Evolutionary conservation across 306 rosid species (phyloP).

Genomic region (Aeschynomene evenia): DNA sequence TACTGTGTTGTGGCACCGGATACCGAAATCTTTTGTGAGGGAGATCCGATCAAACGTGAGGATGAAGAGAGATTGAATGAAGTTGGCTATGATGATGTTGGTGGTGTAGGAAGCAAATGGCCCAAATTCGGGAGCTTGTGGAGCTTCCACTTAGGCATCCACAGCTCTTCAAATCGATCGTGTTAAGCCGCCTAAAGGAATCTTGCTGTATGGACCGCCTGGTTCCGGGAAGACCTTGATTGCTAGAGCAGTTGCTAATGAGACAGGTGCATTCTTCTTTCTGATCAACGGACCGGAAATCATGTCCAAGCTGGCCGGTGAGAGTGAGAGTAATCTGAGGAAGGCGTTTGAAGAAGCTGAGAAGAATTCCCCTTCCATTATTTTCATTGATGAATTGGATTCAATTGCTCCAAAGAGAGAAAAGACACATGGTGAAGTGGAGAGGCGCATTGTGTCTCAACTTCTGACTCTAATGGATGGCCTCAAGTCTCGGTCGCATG

Average conservation of each 20-base stretch:
- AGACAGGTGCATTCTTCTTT: slow-evolving; percentile 76
- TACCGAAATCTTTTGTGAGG: slow-evolving; percentile 68
- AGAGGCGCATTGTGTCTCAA: slow-evolving; percentile 69
- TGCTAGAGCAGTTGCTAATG: slow-evolving; percentile 75
- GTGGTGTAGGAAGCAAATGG: slow-evolving; percentile 86
- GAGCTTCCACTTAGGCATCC: slow-evolving; percentile 80
- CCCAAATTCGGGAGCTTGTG: slow-evolving; percentile 71
- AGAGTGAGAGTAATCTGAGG: slow-evolving; percentile 70
- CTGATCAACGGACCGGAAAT: slow-evolving; percentile 70
- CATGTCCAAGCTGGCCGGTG: slow-evolving; percentile 78
- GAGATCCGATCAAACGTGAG: slow-evolving; percentile 63
- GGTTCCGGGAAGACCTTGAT: slow-evolving; percentile 71
- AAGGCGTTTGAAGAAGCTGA: slow-evolving; percentile 77
- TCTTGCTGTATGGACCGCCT: slow-evolving; percentile 73
- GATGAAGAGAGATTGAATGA: slow-evolving; percentile 67
- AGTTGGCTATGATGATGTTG: slow-evolving; percentile 70
- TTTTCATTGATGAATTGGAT: slow-evolving; percentile 66
- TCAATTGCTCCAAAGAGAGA: slow-evolving; percentile 78
- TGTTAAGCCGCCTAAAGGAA: slow-evolving; percentile 75
- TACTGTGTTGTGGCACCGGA: slow-evolving; percentile 67
- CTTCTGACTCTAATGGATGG: slow-evolving; percentile 79
- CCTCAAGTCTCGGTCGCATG: slow-evolving; percentile 61
- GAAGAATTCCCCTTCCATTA: slow-evolving; percentile 74
- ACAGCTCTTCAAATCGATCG: slow-evolving; percentile 66
- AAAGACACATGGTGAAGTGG: slow-evolving; percentile 75